Evolutionary conservation across 257 asterid species (phyloP).

Genomic region (Penstemon newberryi): DNA sequence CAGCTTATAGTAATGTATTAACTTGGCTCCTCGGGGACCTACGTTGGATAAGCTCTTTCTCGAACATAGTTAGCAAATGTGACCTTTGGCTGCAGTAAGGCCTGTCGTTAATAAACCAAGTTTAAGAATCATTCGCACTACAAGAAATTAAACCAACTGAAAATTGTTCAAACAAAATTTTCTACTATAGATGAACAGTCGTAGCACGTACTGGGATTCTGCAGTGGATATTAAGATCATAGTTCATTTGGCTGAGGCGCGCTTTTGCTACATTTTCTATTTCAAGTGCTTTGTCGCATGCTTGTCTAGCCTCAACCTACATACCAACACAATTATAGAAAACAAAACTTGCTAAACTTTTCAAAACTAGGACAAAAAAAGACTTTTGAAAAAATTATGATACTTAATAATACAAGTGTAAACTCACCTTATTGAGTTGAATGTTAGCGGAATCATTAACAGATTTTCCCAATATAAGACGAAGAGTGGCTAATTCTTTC

Average conservation of each 20-base stretch:
- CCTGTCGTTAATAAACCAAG: conserved; percentile 35
- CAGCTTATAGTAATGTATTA: no score
- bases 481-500: conserved; percentile 56
- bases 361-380: not conserved
- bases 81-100: conserved; percentile 60
- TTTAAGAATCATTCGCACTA: not conserved
- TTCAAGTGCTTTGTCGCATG: conserved; percentile 50
- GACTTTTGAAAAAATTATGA: not conserved
- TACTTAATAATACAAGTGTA: not conserved
- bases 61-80: conserved; percentile 40
- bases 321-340: conserved; percentile 1
- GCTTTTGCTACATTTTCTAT: conserved; percentile 58
- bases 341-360: not conserved
- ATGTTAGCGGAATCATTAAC: conserved; percentile 29
- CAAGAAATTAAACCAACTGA: conserved; percentile 10
- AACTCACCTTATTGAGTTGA: conserved; percentile 46
- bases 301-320: conserved; percentile 50
- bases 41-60: conserved; percentile 15
- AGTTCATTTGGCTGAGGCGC: conserved; percentile 55
- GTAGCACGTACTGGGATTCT: conserved; percentile 53
- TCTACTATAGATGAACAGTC: not conserved
- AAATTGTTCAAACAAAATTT: not conserved
- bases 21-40: no score
- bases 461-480: conserved; percentile 54
- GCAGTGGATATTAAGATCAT: conserved; percentile 62